Evolutionary conservation across 2,329 filamentous ascomycete genomes (phyloP), one percentile per base, ranked within the genome.

Genomic region (Sarocladiaceae sp.): DNA sequence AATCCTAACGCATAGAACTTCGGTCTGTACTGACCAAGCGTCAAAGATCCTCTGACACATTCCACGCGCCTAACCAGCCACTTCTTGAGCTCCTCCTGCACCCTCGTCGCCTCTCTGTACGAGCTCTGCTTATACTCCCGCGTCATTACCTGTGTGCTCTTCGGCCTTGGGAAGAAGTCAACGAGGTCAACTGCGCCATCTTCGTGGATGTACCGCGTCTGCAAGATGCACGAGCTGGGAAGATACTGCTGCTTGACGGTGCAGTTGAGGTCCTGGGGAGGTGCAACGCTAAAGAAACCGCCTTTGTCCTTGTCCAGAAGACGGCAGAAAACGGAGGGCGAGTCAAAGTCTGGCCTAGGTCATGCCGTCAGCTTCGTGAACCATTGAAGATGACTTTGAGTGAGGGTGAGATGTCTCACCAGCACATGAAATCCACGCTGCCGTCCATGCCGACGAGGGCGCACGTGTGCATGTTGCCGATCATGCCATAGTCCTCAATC

Each of bases 181-280:
- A 85, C 69, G 23, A 89, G 59, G 45, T 85, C 83, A 10, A 85
- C 76, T 1, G 88, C 85, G 1, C 85, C 85, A 45, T 84, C 77
- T 53, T 89, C 85, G 50, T 83, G 77, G 50, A 88, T 83, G 59
- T 84, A 88, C n/a, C 84, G 73, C 1, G 85, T 89, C 59, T 88
- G 82, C 2, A 89, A 68, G 47, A 89, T 82, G 54, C 85, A 88
- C 39, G 82, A 83, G 9, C 80, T 84, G 0, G 84, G 83, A 2
- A 88, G 70, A 54, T 89, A 89, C 56, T 85, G 80, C 63, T 89
- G 85, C 60, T 89, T 89, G 27, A 80, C 87, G 3, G 83, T 86
- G 54, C 73, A 80, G 6, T 65, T 66, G 20, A 74, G 58, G 9
- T 68, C 60, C 1, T 64, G 52, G 2, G 72, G 70, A 18, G 78